Base-by-base conservation (phyloP, 768 basidiomycete genomes). In the Termitomyces sp. region DNA sequence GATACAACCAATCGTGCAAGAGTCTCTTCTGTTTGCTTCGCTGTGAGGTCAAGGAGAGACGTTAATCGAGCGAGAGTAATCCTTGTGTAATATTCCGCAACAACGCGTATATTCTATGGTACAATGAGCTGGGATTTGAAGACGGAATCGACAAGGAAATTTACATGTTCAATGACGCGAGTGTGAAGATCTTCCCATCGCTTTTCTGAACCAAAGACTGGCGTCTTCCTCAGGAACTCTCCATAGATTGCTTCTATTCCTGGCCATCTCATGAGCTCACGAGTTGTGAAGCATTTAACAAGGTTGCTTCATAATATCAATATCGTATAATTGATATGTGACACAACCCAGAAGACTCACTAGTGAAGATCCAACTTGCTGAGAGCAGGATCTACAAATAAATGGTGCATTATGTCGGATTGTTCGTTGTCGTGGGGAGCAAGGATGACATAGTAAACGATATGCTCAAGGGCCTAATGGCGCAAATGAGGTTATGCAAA, bases 371-470 rank as follows among this genome's bases (percentile, higher is more conserved):
- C 87, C 47, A 95, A 78, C 70, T 91, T 95, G 62, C 79, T 73
- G 44, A 98, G 74, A 24, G 89, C 87, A 24, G 94, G 83, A 70
- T 98, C 87, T 47, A 77, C 77, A 67, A 82, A 91, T 33, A 96
- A 79, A 67, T 92, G 91, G 70, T 98, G 87, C 47, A 99, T 76
- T 89, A 98, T 95, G 70, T 98, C 95, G 2, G 89, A 93, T 72
- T 99, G 97, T 72, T 98, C 96, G 69, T 99, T 98, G 71, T 89
- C 91, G 70, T 98, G 90, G 3, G 95, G 88, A 1, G 96, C 91
- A 49, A 98, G 87, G 27, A 97, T 86, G 57, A 98, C 83, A 67
- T 95, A 98, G 74, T 93, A 95, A 47, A 95, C 88, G 58, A 98
- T 95, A 70, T 95, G 91, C 69, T 97, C 93, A 16, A 98, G 81